These are phyloP conservation scores for Lippia alba DNA, from an alignment of 305 asterid genomes.

Conservation along the genomic window DNA sequence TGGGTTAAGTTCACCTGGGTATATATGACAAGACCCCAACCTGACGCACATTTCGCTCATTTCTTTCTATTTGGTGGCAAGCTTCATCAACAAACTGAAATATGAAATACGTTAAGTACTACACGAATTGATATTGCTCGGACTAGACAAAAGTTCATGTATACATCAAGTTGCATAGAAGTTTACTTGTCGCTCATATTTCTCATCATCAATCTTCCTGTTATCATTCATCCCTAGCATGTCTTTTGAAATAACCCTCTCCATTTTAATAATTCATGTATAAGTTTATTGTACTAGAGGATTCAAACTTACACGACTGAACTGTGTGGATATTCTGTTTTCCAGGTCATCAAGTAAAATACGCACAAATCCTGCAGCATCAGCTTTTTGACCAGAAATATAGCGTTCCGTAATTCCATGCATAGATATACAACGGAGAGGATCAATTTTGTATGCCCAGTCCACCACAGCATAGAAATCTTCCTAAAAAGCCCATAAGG, in stretches of 20 bases:
- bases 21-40: constrained; percentile 88
- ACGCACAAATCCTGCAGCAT: constrained; percentile 99
- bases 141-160: constrained; percentile 18
- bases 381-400: constrained; percentile 98
- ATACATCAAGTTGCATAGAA: constrained; percentile 14
- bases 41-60: constrained; percentile 93
- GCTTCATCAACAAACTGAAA: constrained; percentile 98
- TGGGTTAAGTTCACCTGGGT: constrained; percentile 65
- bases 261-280: constrained; percentile 2
- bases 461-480: constrained; percentile 99
- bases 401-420: constrained; percentile 97
- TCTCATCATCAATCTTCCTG: constrained; percentile 5
- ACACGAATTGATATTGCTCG: constrained; percentile 34
- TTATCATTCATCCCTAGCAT: background rate
- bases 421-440: constrained; percentile 98
- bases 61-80: constrained; percentile 96
- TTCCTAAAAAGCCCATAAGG: constrained; percentile 59
- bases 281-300: constrained; percentile 22
- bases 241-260: background rate
- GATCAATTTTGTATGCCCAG: constrained; percentile 99
- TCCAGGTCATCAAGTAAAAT: constrained; percentile 96
- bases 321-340: constrained; percentile 79
- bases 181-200: constrained; percentile 9
- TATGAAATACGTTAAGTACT: constrained; percentile 18
- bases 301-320: constrained; percentile 72